A percentile compares a stretch with the other conserved stretches of the same genome.
Evolutionary conservation across 768 basidiomycete species (phyloP).

Genomic region (Kwoniella europaea): DNA sequence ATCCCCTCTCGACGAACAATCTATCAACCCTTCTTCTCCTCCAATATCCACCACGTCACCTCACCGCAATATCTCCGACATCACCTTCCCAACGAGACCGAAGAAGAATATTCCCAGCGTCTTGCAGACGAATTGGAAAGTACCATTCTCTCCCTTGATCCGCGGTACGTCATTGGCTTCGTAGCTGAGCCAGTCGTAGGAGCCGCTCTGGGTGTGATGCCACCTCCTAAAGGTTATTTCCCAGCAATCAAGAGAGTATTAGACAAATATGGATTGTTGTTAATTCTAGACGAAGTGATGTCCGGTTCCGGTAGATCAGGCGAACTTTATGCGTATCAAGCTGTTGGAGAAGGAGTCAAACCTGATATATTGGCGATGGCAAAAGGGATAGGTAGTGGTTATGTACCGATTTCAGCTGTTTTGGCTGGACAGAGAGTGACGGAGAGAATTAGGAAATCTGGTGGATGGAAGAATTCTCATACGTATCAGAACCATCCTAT

Average conservation of each 20-base stretch:
- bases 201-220: conserved; percentile 37
- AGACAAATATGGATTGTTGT: conserved; percentile 24
- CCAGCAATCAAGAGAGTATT: conserved; percentile 29
- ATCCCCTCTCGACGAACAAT: conserved; percentile 24
- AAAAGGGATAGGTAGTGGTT: conserved; percentile 35
- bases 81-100: conserved; percentile 18
- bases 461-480: conserved; percentile 36
- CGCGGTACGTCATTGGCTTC: conserved; percentile 40
- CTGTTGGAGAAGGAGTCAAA: conserved; percentile 30
- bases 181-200: conserved; percentile 35
- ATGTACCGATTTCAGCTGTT: conserved; percentile 33
- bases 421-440: conserved; percentile 26
- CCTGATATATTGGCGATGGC: conserved; percentile 36
- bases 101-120: conserved; percentile 30
- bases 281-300: conserved; percentile 39
- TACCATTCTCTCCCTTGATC: conserved; percentile 34
- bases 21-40: conserved; percentile 24
- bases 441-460: conserved; percentile 18
- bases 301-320: conserved; percentile 30
- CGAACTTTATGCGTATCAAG: conserved; percentile 28
- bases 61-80: conserved; percentile 29
- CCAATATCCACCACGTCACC: conserved; percentile 29
- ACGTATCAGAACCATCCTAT: conserved; percentile 41
- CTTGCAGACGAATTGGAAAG: conserved; percentile 37
- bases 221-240: conserved; percentile 38